Conservation (phyloP, 352 stramenopile genomes). For the Pythium phragmiticola region DNA sequence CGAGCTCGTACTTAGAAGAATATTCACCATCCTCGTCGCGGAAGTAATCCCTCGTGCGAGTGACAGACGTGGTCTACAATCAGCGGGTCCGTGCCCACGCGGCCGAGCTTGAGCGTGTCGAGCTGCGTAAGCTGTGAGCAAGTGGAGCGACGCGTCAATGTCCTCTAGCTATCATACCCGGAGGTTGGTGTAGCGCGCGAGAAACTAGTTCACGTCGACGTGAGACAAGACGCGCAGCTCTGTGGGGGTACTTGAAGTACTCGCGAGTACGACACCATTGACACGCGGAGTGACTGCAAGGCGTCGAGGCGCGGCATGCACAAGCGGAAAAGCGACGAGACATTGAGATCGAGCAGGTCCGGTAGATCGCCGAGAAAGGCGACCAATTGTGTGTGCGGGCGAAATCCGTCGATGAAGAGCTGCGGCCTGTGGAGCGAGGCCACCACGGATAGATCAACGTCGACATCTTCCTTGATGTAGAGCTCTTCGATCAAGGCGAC, state of each 20-base stretch:
- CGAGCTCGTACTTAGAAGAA: too few relatives aligned
- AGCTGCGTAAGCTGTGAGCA: constrained; percentile 28
- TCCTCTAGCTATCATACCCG: constrained; percentile 24
- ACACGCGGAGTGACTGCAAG: constrained; percentile 18
- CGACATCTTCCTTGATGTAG: constrained; percentile 30
- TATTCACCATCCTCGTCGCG: too few relatives aligned
- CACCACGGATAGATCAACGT: constrained; percentile 25
- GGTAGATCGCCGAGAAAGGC: constrained; percentile 20
- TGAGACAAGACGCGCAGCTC: constrained; percentile 18
- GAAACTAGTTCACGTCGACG: constrained; percentile 22
- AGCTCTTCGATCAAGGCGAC: constrained; percentile 27
- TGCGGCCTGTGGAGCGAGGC: constrained; percentile 16
- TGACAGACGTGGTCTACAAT: too few relatives aligned
- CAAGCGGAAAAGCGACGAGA: constrained; percentile 27
- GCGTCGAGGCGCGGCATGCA: constrained; percentile 18
- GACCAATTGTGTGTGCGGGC: constrained; percentile 22
- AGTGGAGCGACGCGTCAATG: constrained; percentile 21
- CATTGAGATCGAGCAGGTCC: constrained; percentile 20
- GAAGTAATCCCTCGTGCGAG: too few relatives aligned
- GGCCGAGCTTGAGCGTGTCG: constrained; percentile 27
- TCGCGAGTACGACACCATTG: constrained; percentile 30
- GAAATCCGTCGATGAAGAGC: constrained; percentile 25
- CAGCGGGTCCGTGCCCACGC: constrained; percentile 2
- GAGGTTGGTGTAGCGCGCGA: constrained; percentile 16
- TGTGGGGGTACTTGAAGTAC: constrained; percentile 32